A percentile compares a stretch with the other conserved stretches of the same genome.
Conservation (phyloP, 208 protist genomes). For the Sergeia podlipaevii region DNA sequence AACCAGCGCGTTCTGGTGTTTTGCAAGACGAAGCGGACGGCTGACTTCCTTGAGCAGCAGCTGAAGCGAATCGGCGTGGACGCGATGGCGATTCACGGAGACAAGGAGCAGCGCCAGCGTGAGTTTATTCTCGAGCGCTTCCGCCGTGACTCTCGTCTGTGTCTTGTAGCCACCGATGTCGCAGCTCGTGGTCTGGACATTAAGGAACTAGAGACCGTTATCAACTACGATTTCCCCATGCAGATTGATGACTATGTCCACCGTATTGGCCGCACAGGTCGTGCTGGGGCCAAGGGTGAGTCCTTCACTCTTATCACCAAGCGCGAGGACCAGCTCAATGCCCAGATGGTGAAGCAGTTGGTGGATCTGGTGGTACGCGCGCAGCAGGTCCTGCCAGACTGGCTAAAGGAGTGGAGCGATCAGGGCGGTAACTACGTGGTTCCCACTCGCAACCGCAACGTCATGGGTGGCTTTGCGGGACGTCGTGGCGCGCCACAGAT, state of each 20-base stretch:
- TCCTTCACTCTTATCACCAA: constrained; percentile 87
- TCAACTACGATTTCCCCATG: constrained; percentile 99
- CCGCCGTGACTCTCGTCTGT: constrained; percentile 60
- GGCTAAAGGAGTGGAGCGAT: constrained; percentile 70
- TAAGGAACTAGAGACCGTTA: constrained; percentile 97
- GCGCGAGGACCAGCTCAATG: constrained; percentile 89
- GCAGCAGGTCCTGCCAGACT: constrained; percentile 64
- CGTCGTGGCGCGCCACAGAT: constrained; percentile 31
- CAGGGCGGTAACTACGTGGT: constrained; percentile 19
- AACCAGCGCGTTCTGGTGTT: constrained; percentile 92
- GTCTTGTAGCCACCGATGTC: constrained; percentile 93
- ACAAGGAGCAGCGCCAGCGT: constrained; percentile 93
- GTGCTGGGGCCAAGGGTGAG: constrained; percentile 84
- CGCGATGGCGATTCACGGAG: constrained; percentile 90
- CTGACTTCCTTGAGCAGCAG: constrained; percentile 86
- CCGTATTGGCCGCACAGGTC: constrained; percentile 95
- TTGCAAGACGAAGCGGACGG: constrained; percentile 87
- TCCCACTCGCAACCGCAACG: constrained; percentile 67
- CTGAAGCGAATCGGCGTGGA: constrained; percentile 74
- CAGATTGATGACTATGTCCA: constrained; percentile 99
- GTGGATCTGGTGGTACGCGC: constrained; percentile 64
- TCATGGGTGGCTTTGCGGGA: constrained; percentile 42
- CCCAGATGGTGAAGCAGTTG: constrained; percentile 62
- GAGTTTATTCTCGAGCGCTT: constrained; percentile 94
- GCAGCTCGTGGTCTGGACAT: constrained; percentile 97